These are phyloP conservation scores for Trypanosoma mega DNA, from an alignment of 208 protist species.

Conservation along the genomic window DNA sequence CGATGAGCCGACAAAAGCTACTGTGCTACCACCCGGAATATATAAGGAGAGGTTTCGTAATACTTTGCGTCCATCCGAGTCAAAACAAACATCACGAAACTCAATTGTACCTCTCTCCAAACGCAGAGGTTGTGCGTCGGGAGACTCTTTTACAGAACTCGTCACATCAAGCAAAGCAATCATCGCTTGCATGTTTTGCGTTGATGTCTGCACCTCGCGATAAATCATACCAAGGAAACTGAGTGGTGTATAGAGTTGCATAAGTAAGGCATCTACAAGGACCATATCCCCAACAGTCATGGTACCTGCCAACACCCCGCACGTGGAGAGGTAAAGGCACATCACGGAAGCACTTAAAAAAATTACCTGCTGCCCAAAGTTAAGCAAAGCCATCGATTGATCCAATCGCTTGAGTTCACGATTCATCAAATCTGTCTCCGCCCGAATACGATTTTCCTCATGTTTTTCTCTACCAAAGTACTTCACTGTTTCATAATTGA, in stretches of 20 bases:
- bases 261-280: conserved; percentile 91
- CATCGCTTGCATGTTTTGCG: conserved; percentile 96
- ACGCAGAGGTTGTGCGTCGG: conserved; percentile 56
- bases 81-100: conserved; percentile 83
- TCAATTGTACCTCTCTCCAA: conserved; percentile 87
- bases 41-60: conserved; percentile 84
- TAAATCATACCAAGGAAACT: conserved; percentile 96
- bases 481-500: conserved; percentile 96
- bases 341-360: conserved; percentile 83
- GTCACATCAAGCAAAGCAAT: conserved; percentile 82
- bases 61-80: conserved; percentile 56
- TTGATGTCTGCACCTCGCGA: conserved; percentile 89
- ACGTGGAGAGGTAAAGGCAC: conserved; percentile 84
- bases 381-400: conserved; percentile 89
- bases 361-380: conserved; percentile 95
- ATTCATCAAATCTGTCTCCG: conserved; percentile 80
- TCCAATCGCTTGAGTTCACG: conserved; percentile 72
- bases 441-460: conserved; percentile 71
- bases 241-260: conserved; percentile 97
- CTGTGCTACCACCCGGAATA: conserved; percentile 84
- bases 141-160: conserved; percentile 41
- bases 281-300: conserved; percentile 96
- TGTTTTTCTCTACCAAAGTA: conserved; percentile 91
- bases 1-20: conserved; percentile 93
- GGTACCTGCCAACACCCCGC: conserved; percentile 68